Evolutionary conservation across 768 basidiomycete species (phyloP).

Genomic region (Dentipellis fragilis): DNA sequence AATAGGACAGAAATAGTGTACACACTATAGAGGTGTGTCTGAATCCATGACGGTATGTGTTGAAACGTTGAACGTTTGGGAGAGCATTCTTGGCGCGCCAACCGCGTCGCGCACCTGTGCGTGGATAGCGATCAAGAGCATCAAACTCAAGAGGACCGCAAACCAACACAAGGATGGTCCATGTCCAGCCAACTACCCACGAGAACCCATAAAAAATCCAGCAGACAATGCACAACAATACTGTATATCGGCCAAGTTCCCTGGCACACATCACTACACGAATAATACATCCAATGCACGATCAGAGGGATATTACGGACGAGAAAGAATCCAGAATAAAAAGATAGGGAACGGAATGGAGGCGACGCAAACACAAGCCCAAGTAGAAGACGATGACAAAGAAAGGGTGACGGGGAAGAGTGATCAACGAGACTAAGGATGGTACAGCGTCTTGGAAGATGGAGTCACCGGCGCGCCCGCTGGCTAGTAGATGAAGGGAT

Average conservation of each 20-base stretch:
- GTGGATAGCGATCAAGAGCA: no score
- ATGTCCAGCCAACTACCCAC: no score
- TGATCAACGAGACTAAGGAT: slow-evolving; percentile 4
- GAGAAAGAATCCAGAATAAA: background rate
- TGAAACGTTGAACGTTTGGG: no score
- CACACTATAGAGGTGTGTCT: no score
- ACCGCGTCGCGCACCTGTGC: no score
- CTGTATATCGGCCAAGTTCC: slow-evolving; percentile 10
- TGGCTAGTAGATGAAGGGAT: background rate
- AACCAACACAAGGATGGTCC: background rate
- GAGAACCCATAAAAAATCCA: background rate
- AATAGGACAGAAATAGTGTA: no score
- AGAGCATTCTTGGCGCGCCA: no score
- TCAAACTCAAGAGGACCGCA: no score
- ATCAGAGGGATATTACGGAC: slow-evolving; percentile 7
- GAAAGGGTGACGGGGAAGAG: background rate
- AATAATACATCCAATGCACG: slow-evolving; percentile 15
- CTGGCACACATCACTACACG: slow-evolving; percentile 12
- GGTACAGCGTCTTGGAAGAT: background rate
- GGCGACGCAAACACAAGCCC: background rate
- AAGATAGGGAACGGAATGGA: slow-evolving; percentile 1
- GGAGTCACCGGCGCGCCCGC: background rate
- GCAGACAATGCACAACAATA: slow-evolving; percentile 6
- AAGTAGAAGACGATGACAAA: background rate
- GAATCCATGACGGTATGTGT: no score